Percentiles rank a stretch among this genome's conserved stretches.
Conservation (phyloP, 108 stramenopile species). For the Cyclotella kingstonii region DNA sequence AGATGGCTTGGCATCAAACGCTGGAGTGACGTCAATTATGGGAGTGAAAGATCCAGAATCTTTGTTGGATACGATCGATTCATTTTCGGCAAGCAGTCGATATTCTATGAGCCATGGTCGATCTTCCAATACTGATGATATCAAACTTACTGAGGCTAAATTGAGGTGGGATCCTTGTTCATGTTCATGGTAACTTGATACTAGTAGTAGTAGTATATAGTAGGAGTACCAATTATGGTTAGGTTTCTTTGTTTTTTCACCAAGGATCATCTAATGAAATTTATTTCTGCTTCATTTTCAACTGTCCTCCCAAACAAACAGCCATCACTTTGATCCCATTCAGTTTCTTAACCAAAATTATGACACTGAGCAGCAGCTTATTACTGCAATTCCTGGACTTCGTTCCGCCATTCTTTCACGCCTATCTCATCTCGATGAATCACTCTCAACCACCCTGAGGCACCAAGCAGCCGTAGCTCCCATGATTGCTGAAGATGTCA, state of each 20-base stretch:
- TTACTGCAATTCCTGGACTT: conserved; percentile 61
- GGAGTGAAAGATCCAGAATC: conserved; percentile 42
- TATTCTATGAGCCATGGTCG: background rate
- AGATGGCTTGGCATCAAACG: background rate
- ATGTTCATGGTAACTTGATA: too few relatives aligned
- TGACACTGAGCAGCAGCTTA: conserved; percentile 60
- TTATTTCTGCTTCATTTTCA: background rate
- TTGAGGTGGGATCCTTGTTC: background rate
- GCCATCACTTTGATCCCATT: conserved; percentile 59
- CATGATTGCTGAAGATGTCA: conserved; percentile 60
- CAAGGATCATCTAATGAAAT: conserved; percentile 7
- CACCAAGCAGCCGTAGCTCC: conserved; percentile 69
- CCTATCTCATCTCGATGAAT: conserved; percentile 69
- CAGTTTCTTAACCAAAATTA: conserved; percentile 81
- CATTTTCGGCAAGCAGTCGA: conserved; percentile 22
- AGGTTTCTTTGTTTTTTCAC: too few relatives aligned
- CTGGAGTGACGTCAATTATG: conserved; percentile 3
- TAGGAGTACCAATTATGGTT: too few relatives aligned
- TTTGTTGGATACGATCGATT: conserved; percentile 55
- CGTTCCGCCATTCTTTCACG: conserved; percentile 67
- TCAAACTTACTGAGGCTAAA: conserved; percentile 2
- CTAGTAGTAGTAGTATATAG: too few relatives aligned
- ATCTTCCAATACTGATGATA: conserved; percentile 1
- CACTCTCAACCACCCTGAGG: conserved; percentile 68
- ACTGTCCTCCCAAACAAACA: conserved; percentile 7